Evolutionary conservation across 106 monocot species (phyloP).

Genomic region (Platanthera zijinensis): DNA sequence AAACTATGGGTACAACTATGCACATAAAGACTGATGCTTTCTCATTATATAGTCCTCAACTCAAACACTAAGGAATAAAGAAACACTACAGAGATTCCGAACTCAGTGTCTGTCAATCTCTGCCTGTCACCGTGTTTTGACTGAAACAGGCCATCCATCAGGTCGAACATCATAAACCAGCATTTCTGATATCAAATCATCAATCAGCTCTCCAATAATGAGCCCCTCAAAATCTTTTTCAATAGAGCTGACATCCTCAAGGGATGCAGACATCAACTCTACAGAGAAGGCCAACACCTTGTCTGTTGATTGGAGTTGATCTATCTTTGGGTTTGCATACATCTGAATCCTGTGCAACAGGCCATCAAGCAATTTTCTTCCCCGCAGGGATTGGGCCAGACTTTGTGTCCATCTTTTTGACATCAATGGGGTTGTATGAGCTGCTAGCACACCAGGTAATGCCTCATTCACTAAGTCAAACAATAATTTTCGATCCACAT

Average conservation of each 20-base stretch:
- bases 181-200: conserved; percentile 27
- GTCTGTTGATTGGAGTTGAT: conserved; percentile 25
- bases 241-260: conserved; percentile 25
- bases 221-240: conserved; percentile 36
- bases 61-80: neutral
- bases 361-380: conserved; percentile 32
- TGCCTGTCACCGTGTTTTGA: neutral
- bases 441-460: conserved; percentile 24
- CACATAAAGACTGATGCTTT: neutral
- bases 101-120: neutral
- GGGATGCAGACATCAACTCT: conserved; percentile 15
- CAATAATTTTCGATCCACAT: conserved; percentile 31
- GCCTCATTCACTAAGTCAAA: conserved; percentile 66
- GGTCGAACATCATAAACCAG: neutral
- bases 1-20: neutral
- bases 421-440: conserved; percentile 5
- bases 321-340: neutral
- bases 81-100: neutral
- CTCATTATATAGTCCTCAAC: neutral
- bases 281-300: conserved; percentile 34
- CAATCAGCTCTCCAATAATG: conserved; percentile 45
- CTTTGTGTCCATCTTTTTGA: conserved; percentile 16
- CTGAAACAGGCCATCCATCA: neutral
- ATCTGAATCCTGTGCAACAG: conserved; percentile 34
- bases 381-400: conserved; percentile 1